Percentiles rank a stretch among this genome's conserved stretches.
phyloP scores from a whole-genome alignment of 441 rosid species.

The Macaranga tanarius region DNA sequence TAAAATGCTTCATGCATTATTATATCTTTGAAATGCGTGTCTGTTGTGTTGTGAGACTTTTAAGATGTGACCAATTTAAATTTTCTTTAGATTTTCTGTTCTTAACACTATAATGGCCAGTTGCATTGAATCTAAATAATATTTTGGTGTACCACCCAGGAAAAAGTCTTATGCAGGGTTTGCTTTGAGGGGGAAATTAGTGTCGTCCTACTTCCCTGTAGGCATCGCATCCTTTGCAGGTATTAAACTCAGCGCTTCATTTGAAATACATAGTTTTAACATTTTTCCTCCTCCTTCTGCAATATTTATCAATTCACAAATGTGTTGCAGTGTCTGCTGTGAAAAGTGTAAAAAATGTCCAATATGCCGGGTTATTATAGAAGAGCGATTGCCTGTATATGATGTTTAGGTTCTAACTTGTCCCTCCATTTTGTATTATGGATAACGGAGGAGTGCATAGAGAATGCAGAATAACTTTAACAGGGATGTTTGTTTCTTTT shows the following conservation, averaged over 20 bases:
- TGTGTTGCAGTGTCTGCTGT: conserved; percentile 70
- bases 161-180: conserved; percentile 86
- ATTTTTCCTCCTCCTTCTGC: no score
- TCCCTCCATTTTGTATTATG: conserved; percentile 14
- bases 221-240: conserved; percentile 96
- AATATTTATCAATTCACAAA: conserved; percentile 23
- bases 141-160: conserved; percentile 45
- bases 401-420: conserved; percentile 64
- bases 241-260: conserved; percentile 23
- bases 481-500: conserved; percentile 23
- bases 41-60: background rate
- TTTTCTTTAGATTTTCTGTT: background rate
- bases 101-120: background rate
- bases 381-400: conserved; percentile 81
- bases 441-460: conserved; percentile 13
- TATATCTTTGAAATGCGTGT: background rate
- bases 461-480: conserved; percentile 22
- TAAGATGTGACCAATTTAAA: background rate
- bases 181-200: conserved; percentile 92
- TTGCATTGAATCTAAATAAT: background rate
- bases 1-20: background rate
- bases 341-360: conserved; percentile 93
- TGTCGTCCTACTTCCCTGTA: conserved; percentile 88
- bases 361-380: conserved; percentile 67
- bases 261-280: background rate